These are phyloP conservation scores for Collybia sordida DNA, from an alignment of 768 basidiomycete genomes.

Conservation along the genomic window DNA sequence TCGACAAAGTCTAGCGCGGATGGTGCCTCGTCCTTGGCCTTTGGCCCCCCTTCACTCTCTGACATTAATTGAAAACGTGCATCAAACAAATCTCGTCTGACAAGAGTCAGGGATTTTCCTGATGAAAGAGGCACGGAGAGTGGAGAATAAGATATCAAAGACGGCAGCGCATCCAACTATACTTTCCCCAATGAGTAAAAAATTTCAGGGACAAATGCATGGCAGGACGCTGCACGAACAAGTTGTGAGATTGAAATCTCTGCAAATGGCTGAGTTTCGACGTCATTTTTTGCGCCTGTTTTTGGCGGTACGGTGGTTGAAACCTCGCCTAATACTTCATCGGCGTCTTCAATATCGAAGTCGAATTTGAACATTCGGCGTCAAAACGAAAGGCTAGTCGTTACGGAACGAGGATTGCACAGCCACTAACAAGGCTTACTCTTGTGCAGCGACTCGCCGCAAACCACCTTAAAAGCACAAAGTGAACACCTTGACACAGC, in stretches of 20 bases:
- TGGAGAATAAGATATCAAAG: constrained; percentile 79
- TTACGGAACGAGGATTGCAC: too few relatives aligned
- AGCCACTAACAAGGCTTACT: too few relatives aligned
- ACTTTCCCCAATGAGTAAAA: constrained; percentile 14
- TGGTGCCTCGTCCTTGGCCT: constrained; percentile 14
- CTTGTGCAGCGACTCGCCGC: too few relatives aligned
- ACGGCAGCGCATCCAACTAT: constrained; percentile 71
- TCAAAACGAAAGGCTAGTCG: too few relatives aligned
- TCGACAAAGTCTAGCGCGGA: constrained; percentile 65
- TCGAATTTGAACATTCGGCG: constrained; percentile 65
- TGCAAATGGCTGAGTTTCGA: constrained; percentile 20
- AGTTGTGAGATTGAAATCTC: constrained; percentile 32
- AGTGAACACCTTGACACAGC: too few relatives aligned
- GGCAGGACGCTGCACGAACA: constrained; percentile 26
- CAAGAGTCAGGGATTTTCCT: constrained; percentile 39
- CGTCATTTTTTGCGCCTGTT: background rate
- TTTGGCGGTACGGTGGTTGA: background rate
- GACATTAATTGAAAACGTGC: constrained; percentile 92
- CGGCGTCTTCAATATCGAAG: constrained; percentile 55
- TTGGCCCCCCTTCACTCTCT: constrained; percentile 37
- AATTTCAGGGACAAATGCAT: constrained; percentile 10
- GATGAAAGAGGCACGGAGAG: constrained; percentile 48
- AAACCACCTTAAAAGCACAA: too few relatives aligned
- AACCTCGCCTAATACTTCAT: constrained; percentile 20
- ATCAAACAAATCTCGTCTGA: constrained; percentile 90